Base-by-base conservation (phyloP, 495 filamentous ascomycete species). In the Lasiosphaeria miniovina region DNA sequence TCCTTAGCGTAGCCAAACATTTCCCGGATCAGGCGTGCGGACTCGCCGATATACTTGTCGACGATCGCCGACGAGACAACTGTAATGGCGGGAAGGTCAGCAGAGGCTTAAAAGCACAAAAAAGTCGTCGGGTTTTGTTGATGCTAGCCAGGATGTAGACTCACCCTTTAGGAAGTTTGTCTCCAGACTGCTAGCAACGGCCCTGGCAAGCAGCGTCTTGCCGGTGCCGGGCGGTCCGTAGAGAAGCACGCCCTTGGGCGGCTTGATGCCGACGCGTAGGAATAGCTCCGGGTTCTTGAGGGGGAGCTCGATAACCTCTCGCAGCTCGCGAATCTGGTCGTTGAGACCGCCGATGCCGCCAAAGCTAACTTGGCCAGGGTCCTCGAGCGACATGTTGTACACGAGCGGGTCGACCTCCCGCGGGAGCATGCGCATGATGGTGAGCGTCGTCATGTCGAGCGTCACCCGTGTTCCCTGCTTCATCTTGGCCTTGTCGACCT, bases 1-100 rank as follows among this genome's bases (percentile, higher is more conserved):
- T 99, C 95, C 75, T 97, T 97, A 59, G 95, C 95, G 71, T 99
- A 99, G 52, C 95, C 95, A 68, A 99, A 99, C 95, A 99, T 98
- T 73, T 99, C 95, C 76, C 95, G 87, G 67, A 99, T 99, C 64
- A 99, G 80, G 52, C 95, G 88, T 40, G 95, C 95, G 9, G 94
- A 98, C 76, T 99, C 95, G 73, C 95, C 95, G 49, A 99, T 99
- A 74, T 98, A 99, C 74, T 99, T 99, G 78, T 99, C 95, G 52
- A 99, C 95, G 68, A 99, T 99, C 5, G 95, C 95, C n/a, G 95
- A 99, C 5, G 95, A 98, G 35, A 99, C 95, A 50, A 99, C 94
- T 96, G 65, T 7, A 59, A 31, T 2, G 43, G 12, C 4, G 11
- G 9, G 24, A 32, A 52, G 17, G 14, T n/a, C 11, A 38, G 52